phyloP scores from a whole-genome alignment of 495 filamentous ascomycete genomes.

The Neurospora intermedia region DNA sequence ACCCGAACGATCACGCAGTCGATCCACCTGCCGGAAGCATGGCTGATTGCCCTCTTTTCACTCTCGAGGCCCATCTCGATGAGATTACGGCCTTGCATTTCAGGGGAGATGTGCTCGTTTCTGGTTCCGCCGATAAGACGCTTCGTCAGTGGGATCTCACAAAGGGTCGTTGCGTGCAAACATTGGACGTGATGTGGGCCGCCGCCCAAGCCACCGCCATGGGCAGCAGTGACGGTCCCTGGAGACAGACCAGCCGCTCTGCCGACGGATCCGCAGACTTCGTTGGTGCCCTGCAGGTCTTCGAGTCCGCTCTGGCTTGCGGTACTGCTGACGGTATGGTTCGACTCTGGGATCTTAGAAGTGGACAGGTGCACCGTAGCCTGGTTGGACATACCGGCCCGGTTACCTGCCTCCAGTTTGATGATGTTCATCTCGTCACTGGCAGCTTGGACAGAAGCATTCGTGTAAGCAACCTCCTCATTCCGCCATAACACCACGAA shows the following conservation, averaged over 20 bases:
- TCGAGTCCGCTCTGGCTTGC: slow-evolving; percentile 94
- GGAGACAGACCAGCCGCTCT: slow-evolving; percentile 45
- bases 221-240: slow-evolving; percentile 42
- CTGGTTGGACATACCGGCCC: slow-evolving; percentile 94
- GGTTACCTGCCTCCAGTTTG: slow-evolving; percentile 91
- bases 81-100: slow-evolving; percentile 94
- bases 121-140: slow-evolving; percentile 94
- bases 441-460: slow-evolving; percentile 91
- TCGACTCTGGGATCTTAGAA: slow-evolving; percentile 89
- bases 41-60: slow-evolving; percentile 78
- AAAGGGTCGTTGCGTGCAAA: slow-evolving; percentile 93
- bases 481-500: neutral
- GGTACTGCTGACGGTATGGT: slow-evolving; percentile 98
- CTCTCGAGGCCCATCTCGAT: slow-evolving; percentile 80
- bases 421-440: slow-evolving; percentile 90
- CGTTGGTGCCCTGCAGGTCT: slow-evolving; percentile 90
- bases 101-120: slow-evolving; percentile 76
- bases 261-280: slow-evolving; percentile 65
- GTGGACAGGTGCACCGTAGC: slow-evolving; percentile 91
- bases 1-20: slow-evolving; percentile 47
- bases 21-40: slow-evolving; percentile 61
- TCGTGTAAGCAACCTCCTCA: slow-evolving; percentile 52
- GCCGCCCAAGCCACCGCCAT: slow-evolving; percentile 79
- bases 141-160: slow-evolving; percentile 94
- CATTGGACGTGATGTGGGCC: slow-evolving; percentile 97